Conservation (phyloP, 2,329 filamentous ascomycete species). For the Leptographium wingfieldii region DNA sequence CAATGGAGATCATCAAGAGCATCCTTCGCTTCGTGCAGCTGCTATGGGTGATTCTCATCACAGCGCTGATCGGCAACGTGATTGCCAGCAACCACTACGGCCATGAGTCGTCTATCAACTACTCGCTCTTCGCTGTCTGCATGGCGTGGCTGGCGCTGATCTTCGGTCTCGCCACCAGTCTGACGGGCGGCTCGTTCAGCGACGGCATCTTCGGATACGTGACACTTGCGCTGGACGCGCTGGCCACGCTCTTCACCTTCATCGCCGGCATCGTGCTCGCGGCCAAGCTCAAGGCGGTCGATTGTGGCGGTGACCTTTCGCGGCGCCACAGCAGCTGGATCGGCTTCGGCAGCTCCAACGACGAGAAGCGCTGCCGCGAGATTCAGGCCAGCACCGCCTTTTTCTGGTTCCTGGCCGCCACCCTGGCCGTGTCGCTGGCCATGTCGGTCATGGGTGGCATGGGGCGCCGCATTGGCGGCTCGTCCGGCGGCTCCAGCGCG, state of each 20-base stretch:
- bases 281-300: conserved; percentile 53
- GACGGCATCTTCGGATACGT: conserved; percentile 36
- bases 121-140: conserved; percentile 56
- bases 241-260: conserved; percentile 56
- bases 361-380: conserved; percentile 56
- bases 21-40: conserved; percentile 37
- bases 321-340: conserved; percentile 36
- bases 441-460: conserved; percentile 42
- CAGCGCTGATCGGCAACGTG: conserved; percentile 45
- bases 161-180: conserved; percentile 44
- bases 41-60: conserved; percentile 38
- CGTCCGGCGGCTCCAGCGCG: conserved; percentile 27
- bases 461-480: conserved; percentile 24
- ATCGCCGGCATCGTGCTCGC: conserved; percentile 58
- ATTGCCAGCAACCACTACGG: conserved; percentile 37
- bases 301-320: conserved; percentile 44
- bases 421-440: conserved; percentile 44
- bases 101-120: conserved; percentile 39
- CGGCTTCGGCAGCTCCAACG: conserved; percentile 46
- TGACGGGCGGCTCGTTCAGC: conserved; percentile 29
- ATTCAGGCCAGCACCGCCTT: conserved; percentile 64
- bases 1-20: conserved; percentile 29
- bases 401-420: conserved; percentile 64
- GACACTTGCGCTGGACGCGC: conserved; percentile 41
- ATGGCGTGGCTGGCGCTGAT: conserved; percentile 54